Evolutionary conservation across 2,329 filamentous ascomycete genomes (phyloP), one percentile per base, ranked within the genome.

Genomic region (Neonectria neomacrospora): DNA sequence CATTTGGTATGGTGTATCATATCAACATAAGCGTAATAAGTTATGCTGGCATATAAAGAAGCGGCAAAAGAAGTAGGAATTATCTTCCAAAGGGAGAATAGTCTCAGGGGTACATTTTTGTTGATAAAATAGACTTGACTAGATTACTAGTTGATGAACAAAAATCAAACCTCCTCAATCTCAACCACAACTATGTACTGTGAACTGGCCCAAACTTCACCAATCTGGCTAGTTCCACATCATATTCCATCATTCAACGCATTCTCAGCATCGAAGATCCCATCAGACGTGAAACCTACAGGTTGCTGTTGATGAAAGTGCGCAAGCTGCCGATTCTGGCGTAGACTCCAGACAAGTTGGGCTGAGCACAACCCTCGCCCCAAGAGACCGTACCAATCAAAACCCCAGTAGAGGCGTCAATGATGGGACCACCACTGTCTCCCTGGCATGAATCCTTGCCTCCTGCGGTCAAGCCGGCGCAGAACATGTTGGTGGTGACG

Each of bases 381-480:
- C 72, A 77, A 47, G 75, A 77, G 28, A 77, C 75, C 28, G 73
- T 18, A 55, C 75, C 75, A 8, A 73, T 51, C 23, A 77, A 56
- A 12, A 57, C 63, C 2, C 66, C 58, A 12, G 26, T 14, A 63
- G 67, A 59, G 37, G 56, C 53, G 32, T 75, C 65, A 30, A 77
- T 66, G 14, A 77, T 67, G 44, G 75, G 75, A 44, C 75, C 75
- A 37, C 75, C 75, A 16, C 68, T 73, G 69, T 77, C 75, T 18
- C 75, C 74, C 30, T 71, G 67, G 75, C 75, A 77, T 16, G 75
- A 69, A 64, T 77, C 75, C 66, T 70, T 73, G 39, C 73, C 74
- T 12, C 75, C 75, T 5, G 52, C 47, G 3, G 65, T 14, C 10
- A 67, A 30, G 10, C 74, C 75, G 47, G 75, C 75, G 68, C 75